Conservation (phyloP, 2,329 filamentous ascomycete genomes). For the Cladosporium colombiae region DNA sequence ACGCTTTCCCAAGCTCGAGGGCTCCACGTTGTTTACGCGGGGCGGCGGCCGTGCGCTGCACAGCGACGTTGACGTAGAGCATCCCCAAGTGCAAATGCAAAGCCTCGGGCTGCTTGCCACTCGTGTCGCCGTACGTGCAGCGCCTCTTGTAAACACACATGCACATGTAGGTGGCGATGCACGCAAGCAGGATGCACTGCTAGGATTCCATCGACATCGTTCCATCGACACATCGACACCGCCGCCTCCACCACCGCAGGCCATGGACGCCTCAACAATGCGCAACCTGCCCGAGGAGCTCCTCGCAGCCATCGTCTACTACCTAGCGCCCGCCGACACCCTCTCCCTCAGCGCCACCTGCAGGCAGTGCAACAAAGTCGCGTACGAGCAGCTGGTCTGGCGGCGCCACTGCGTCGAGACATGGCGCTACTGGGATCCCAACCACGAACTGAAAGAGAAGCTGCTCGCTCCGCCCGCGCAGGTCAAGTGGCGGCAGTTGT, state of each 20-base stretch:
- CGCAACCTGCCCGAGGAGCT: conserved; percentile 75
- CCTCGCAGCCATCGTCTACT: conserved; percentile 73
- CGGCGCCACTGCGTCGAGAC: conserved; percentile 67
- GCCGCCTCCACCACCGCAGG: too few relatives aligned
- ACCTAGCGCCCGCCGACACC: conserved; percentile 55
- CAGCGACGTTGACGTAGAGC: too few relatives aligned
- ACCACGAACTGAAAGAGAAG: conserved; percentile 62
- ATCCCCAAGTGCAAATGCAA: too few relatives aligned
- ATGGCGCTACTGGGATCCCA: conserved; percentile 74
- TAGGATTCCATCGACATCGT: neutral
- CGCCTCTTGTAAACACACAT: neutral
- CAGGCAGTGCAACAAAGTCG: conserved; percentile 64
- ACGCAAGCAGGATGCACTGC: neutral
- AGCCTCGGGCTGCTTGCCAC: too few relatives aligned
- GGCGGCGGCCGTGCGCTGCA: neutral
- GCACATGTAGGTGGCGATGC: neutral
- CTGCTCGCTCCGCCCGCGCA: conserved; percentile 41
- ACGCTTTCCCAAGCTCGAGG: neutral
- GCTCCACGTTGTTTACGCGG: neutral
- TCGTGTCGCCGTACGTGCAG: too few relatives aligned
- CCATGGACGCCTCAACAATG: conserved; percentile 21
- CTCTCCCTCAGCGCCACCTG: conserved; percentile 61
- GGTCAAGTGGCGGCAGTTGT: conserved; percentile 65
- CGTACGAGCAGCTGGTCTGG: conserved; percentile 77
- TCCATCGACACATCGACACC: neutral